These are phyloP conservation scores for Nicotiana knightiana DNA, from an alignment of 257 asterid species.

Conservation along the genomic window DNA sequence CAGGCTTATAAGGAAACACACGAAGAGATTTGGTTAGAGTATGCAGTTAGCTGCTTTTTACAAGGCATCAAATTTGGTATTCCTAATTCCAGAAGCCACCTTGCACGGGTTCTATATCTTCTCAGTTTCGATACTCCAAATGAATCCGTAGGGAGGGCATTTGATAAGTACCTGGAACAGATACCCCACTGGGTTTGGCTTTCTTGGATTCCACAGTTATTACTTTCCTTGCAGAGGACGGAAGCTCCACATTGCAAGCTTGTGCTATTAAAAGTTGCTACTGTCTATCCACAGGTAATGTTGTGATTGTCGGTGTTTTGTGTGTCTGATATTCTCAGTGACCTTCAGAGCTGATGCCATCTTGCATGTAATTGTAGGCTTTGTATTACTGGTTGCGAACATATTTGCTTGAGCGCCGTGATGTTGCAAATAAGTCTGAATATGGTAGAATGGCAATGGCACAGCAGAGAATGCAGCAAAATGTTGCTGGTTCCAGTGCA, in stretches of 20 bases:
- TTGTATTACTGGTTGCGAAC: conserved; percentile 98
- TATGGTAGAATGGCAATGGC: conserved; percentile 95
- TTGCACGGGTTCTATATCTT: conserved; percentile 93
- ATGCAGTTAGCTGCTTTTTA: conserved; percentile 98
- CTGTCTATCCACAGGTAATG: conserved; percentile 88
- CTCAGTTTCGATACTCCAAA: conserved; percentile 93
- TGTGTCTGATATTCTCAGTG: conserved; percentile 11
- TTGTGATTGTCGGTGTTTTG: conserved; percentile 9
- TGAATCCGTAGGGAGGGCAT: conserved; percentile 93
- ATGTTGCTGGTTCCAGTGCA: conserved; percentile 46
- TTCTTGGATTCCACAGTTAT: conserved; percentile 97
- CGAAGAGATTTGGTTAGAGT: conserved; percentile 92
- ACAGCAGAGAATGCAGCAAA: conserved; percentile 98
- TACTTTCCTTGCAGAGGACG: conserved; percentile 85
- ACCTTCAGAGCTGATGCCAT: conserved; percentile 14
- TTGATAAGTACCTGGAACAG: conserved; percentile 89
- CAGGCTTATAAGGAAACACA: conserved; percentile 93
- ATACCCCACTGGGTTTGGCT: conserved; percentile 99
- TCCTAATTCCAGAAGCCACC: conserved; percentile 93
- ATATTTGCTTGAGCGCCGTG: conserved; percentile 96
- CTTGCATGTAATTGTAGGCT: conserved; percentile 48
- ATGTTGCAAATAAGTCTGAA: conserved; percentile 95
- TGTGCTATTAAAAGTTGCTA: conserved; percentile 83
- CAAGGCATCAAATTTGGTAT: conserved; percentile 93
- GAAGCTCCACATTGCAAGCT: conserved; percentile 97